phyloP scores from a whole-genome alignment of 164 flowering plant genomes.

The Chimonanthus salicifolius region DNA sequence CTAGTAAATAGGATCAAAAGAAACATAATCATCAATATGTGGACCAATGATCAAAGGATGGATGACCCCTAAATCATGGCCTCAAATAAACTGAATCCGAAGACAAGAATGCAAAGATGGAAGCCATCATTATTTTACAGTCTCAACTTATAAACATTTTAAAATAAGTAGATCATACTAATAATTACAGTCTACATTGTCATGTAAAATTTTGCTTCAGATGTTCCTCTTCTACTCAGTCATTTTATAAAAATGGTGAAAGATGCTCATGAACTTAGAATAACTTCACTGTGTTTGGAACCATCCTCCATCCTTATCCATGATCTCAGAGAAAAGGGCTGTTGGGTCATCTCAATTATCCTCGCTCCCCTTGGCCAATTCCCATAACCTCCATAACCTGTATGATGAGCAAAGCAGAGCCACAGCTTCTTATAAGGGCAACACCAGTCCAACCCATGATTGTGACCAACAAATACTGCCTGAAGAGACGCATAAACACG shows the following conservation, averaged over 20 bases:
- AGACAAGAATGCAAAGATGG: too few species aligned
- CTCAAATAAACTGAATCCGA: too few species aligned
- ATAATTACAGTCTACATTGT: background rate
- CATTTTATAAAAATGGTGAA: too few species aligned
- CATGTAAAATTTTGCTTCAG: background rate
- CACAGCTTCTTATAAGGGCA: constrained; percentile 76
- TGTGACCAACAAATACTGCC: constrained; percentile 92
- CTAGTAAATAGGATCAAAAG: too few species aligned
- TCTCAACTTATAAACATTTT: too few species aligned
- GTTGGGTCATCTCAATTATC: constrained; percentile 50
- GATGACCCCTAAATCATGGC: too few species aligned
- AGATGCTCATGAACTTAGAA: constrained; percentile 29
- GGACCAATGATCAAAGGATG: too few species aligned
- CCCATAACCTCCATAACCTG: constrained; percentile 95
- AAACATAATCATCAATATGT: too few species aligned
- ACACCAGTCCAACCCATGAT: constrained; percentile 94
- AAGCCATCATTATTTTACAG: too few species aligned
- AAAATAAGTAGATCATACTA: too few species aligned
- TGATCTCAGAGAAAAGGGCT: constrained; percentile 63
- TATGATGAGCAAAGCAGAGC: constrained; percentile 87
- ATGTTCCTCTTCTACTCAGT: background rate
- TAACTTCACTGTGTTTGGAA: constrained; percentile 47
- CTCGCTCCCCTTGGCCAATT: constrained; percentile 81
- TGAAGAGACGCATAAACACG: constrained; percentile 13
- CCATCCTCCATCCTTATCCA: constrained; percentile 97